Conservation (phyloP, 495 filamentous ascomycete genomes). For the Chaetomium tenue region DNA sequence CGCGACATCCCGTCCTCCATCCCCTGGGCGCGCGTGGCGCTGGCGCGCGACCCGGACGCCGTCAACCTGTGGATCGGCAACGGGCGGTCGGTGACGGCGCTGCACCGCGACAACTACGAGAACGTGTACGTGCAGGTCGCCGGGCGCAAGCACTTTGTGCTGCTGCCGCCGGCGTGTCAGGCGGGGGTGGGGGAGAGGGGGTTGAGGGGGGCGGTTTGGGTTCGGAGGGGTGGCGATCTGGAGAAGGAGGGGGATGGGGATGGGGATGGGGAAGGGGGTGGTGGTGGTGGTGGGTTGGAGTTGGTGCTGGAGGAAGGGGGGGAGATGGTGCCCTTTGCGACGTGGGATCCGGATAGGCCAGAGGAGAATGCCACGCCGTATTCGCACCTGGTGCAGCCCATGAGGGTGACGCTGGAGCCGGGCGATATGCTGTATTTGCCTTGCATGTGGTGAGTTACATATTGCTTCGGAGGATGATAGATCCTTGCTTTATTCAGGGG, state of each 20-base stretch:
- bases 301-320: slow-evolving; percentile 41
- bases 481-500: neutral
- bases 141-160: slow-evolving; percentile 66
- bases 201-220: slow-evolving; percentile 55
- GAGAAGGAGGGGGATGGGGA: neutral
- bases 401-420: slow-evolving; percentile 60
- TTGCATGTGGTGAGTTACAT: slow-evolving; percentile 60
- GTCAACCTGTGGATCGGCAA: slow-evolving; percentile 81
- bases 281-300: slow-evolving; percentile 23
- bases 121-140: slow-evolving; percentile 74
- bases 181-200: slow-evolving; percentile 60
- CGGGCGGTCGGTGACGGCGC: slow-evolving; percentile 58
- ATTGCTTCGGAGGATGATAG: neutral
- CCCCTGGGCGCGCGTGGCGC: slow-evolving; percentile 64
- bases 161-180: slow-evolving; percentile 63
- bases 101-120: slow-evolving; percentile 79
- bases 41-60: slow-evolving; percentile 61
- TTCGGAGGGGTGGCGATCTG: neutral
- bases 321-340: slow-evolving; percentile 57
- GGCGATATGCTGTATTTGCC: slow-evolving; percentile 83
- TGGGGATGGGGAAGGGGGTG: neutral
- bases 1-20: slow-evolving; percentile 51
- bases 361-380: slow-evolving; percentile 48
- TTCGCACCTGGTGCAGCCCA: slow-evolving; percentile 52
- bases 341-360: slow-evolving; percentile 67